Percentiles rank a stretch among this genome's conserved stretches.
phyloP scores from a whole-genome alignment of 2,329 filamentous ascomycete genomes.

The Didymella exigua region DNA sequence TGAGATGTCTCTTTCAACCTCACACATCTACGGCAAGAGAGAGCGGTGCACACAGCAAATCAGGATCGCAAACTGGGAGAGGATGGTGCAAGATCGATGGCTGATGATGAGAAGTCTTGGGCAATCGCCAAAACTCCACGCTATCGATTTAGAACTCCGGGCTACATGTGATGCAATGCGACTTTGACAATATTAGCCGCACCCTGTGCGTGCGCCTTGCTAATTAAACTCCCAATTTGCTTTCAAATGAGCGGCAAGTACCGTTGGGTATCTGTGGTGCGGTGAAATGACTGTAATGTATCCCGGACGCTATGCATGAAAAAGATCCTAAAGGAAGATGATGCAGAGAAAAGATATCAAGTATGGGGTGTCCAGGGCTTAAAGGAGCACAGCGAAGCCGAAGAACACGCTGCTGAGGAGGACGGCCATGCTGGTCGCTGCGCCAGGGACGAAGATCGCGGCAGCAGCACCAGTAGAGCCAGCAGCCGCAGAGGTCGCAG shows the following conservation, averaged over 20 bases:
- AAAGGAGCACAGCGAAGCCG: conserved; percentile 58
- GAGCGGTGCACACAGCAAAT: not conserved
- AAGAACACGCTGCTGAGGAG: conserved; percentile 62
- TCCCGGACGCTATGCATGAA: conserved; percentile 23
- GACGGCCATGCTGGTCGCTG: conserved; percentile 61
- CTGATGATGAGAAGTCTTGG: not conserved
- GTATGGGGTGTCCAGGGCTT: conserved; percentile 14
- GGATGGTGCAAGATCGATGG: not conserved
- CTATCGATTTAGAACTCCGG: conserved; percentile 14
- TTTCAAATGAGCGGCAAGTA: conserved; percentile 21
- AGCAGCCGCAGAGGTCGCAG: conserved; percentile 17
- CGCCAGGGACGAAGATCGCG: conserved; percentile 58
- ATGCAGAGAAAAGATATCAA: not conserved
- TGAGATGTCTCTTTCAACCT: not conserved
- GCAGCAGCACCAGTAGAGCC: conserved; percentile 39
- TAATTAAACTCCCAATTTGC: conserved; percentile 15
- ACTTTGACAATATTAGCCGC: conserved; percentile 12
- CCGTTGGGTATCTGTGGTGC: conserved; percentile 19
- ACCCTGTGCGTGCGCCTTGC: conserved; percentile 10
- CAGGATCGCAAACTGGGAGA: not conserved
- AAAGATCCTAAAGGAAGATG: conserved; percentile 10
- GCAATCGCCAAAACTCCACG: conserved; percentile 8
- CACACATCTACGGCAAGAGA: not conserved
- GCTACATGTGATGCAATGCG: conserved; percentile 14
- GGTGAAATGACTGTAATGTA: conserved; percentile 21